phyloP scores from a whole-genome alignment of 169 alveolate species.

The Eimeria necatrix region DNA sequence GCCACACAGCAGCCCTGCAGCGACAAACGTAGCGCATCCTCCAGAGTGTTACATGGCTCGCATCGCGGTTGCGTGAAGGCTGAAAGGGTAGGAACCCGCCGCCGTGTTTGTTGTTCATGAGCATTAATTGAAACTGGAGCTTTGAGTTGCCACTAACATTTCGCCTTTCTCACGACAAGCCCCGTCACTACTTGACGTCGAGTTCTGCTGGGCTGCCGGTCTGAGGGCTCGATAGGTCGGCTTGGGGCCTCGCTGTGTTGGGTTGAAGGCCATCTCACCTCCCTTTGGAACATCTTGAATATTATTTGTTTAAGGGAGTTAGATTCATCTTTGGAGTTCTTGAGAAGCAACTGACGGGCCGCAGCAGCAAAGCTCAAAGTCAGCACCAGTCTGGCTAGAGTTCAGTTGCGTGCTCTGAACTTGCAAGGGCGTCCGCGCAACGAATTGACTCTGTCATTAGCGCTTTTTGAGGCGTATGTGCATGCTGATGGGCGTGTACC shows the following conservation, averaged over 20 bases:
- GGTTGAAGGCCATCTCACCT: conserved; percentile 20
- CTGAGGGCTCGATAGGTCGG: conserved; percentile 61
- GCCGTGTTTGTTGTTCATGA: no score
- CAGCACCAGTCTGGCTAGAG: conserved; percentile 61
- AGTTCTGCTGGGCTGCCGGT: conserved; percentile 40
- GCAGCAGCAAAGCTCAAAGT: conserved; percentile 23
- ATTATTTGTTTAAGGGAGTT: not conserved
- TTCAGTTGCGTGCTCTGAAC: not conserved
- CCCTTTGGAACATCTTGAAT: not conserved
- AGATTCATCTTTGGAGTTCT: not conserved
- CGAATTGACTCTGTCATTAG: no score
- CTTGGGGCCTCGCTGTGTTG: not conserved
- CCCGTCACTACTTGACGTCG: conserved; percentile 4
- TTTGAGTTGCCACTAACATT: no score
- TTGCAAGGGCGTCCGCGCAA: no score
- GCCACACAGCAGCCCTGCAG: no score
- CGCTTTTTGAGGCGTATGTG: no score
- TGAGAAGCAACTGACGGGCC: conserved; percentile 25
- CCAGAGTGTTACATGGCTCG: no score
- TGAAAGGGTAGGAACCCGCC: no score
- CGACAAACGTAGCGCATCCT: no score
- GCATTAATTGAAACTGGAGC: no score
- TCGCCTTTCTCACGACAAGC: not conserved
- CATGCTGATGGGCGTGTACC: no score
- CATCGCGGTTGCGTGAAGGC: no score